Percentiles rank a stretch among this genome's conserved stretches.
These are phyloP conservation scores for Alternaria brassicae DNA, from an alignment of 2,329 filamentous ascomycete genomes.

Conservation along the genomic window DNA sequence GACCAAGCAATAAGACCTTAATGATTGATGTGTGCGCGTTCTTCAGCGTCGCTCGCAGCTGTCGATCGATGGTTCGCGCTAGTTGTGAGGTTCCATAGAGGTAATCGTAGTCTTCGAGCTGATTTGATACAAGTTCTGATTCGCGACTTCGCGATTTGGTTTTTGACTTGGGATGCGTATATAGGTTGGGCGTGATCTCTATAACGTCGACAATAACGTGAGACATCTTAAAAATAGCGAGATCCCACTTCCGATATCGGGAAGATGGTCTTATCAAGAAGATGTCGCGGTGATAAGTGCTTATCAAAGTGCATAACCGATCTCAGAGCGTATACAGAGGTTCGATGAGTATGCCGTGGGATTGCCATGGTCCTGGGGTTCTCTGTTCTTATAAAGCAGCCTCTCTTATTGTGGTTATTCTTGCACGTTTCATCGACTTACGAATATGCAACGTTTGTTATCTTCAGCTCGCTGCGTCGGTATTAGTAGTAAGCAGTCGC, in stretches of 20 bases:
- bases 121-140: slow-evolving; percentile 8
- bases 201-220: neutral
- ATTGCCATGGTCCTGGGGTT: neutral
- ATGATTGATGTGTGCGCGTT: slow-evolving; percentile 13
- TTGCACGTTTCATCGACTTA: neutral
- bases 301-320: neutral
- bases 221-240: neutral
- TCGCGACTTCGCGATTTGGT: slow-evolving; percentile 15
- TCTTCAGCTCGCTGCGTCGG: neutral
- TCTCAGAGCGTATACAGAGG: neutral
- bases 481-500: slow-evolving; percentile 6
- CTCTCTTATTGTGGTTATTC: neutral
- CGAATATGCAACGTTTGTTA: slow-evolving; percentile 3
- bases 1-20: slow-evolving; percentile 31
- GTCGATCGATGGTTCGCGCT: slow-evolving; percentile 15
- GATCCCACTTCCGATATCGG: neutral
- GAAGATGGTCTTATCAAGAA: neutral
- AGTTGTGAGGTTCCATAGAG: slow-evolving; percentile 22
- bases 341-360: neutral
- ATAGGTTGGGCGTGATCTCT: neutral
- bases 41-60: slow-evolving; percentile 4
- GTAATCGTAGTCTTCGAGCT: slow-evolving; percentile 12
- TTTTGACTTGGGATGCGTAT: slow-evolving; percentile 7
- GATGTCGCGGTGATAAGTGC: neutral
- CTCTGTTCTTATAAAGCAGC: neutral